Percentiles rank a stretch among this genome's conserved stretches.
These are phyloP conservation scores for Rhexocercosporidium sp. DNA, from an alignment of 2,329 filamentous ascomycete genomes.

Conservation along the genomic window DNA sequence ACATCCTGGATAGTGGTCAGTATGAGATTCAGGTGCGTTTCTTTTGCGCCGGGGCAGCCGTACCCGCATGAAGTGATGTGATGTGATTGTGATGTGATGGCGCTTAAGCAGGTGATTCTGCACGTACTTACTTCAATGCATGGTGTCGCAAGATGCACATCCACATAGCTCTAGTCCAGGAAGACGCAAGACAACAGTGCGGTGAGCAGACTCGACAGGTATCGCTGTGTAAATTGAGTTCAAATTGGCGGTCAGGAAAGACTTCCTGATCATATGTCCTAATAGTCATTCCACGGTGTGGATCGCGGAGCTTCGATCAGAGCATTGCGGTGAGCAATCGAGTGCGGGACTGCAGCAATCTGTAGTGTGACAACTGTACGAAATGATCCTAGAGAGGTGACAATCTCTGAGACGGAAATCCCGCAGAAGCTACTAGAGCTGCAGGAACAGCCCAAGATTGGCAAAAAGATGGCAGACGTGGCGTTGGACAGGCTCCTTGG, in stretches of 20 bases:
- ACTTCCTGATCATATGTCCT: background rate
- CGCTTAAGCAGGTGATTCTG: constrained; percentile 36
- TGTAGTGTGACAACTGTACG: constrained; percentile 11
- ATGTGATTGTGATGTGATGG: constrained; percentile 29
- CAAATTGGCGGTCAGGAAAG: constrained; percentile 14
- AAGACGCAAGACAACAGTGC: background rate
- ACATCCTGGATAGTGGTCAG: constrained; percentile 30
- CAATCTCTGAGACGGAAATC: background rate
- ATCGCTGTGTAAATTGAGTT: background rate
- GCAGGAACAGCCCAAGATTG: constrained; percentile 23
- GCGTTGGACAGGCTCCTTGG: background rate
- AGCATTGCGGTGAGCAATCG: constrained; percentile 12
- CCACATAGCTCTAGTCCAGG: background rate
- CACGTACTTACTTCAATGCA: constrained; percentile 28
- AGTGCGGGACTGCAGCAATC: constrained; percentile 11
- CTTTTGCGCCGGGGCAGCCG: constrained; percentile 10
- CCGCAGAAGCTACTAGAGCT: background rate
- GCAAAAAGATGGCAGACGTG: constrained; percentile 4
- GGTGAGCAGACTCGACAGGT: constrained; percentile 9
- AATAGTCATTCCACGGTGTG: background rate
- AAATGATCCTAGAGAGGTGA: background rate
- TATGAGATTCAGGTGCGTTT: constrained; percentile 6
- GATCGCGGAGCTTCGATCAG: background rate
- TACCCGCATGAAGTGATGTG: constrained; percentile 21
- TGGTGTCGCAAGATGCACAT: constrained; percentile 4